Percentiles rank a stretch among this genome's conserved stretches.
These are phyloP conservation scores for Mucor racemosus DNA, from an alignment of 371 early-diverging fungal genomes.

Conservation along the genomic window DNA sequence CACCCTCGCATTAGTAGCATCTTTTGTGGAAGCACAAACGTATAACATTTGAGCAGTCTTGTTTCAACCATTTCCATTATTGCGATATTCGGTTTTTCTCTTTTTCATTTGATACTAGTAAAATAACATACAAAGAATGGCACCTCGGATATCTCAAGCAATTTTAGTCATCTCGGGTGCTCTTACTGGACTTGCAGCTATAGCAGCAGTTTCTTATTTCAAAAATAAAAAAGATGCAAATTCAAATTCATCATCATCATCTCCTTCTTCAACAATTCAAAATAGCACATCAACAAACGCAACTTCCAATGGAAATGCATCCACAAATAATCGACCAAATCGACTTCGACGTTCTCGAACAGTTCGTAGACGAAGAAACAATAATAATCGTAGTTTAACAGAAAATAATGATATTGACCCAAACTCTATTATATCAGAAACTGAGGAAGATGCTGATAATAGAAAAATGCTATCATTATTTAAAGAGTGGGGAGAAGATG, in stretches of 20 bases:
- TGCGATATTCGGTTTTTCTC: background rate
- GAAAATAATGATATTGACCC: conserved; percentile 10
- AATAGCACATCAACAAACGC: background rate
- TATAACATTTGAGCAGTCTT: background rate
- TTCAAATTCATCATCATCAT: background rate
- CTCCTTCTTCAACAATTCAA: background rate
- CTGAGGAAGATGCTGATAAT: conserved; percentile 39
- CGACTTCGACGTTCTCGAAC: conserved; percentile 40
- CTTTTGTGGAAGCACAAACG: background rate
- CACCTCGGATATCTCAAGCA: conserved; percentile 25
- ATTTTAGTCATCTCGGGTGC: conserved; percentile 24
- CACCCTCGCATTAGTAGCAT: too few relatives aligned
- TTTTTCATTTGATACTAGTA: background rate
- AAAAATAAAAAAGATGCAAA: background rate
- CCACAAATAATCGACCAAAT: background rate
- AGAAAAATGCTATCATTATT: conserved; percentile 27
- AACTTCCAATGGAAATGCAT: background rate
- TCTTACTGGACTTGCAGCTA: conserved; percentile 24
- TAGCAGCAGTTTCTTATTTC: conserved; percentile 21
- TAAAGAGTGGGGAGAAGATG: conserved; percentile 56
- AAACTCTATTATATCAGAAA: conserved; percentile 15
- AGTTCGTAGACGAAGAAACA: conserved; percentile 37
- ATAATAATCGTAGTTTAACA: conserved; percentile 6
- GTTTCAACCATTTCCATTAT: background rate
- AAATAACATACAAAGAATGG: conserved; percentile 9